These are phyloP conservation scores for Thecamonas trahens DNA, from an alignment of 78 protist genomes.

Conservation along the genomic window DNA sequence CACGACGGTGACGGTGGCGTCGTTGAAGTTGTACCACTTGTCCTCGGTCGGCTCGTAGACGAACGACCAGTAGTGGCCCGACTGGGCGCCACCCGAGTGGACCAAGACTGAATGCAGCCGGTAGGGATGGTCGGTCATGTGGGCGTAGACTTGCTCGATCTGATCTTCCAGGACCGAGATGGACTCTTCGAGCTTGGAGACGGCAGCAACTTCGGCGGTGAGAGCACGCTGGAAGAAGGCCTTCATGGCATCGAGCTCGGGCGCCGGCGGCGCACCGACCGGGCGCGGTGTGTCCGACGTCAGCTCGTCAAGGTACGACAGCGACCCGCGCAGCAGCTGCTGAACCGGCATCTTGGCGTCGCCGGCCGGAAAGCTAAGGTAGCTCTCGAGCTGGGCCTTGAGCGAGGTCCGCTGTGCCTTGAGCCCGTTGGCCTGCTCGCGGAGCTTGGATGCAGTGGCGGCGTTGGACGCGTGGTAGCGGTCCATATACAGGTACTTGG, in stretches of 20 bases:
- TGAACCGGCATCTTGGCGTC: too few relatives aligned
- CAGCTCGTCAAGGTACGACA: too few relatives aligned
- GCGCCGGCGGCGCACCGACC: too few relatives aligned
- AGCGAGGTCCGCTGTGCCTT: too few relatives aligned
- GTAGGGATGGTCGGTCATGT: conserved; percentile 3
- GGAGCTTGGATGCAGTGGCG: too few relatives aligned
- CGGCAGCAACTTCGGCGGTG: not conserved
- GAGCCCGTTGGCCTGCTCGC: too few relatives aligned
- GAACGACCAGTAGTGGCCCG: conserved; percentile 35
- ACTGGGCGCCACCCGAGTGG: conserved; percentile 3
- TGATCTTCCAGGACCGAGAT: not conserved
- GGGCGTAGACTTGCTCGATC: not conserved
- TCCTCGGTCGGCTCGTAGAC: not conserved
- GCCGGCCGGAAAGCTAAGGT: too few relatives aligned
- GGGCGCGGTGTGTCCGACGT: too few relatives aligned
- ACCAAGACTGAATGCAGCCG: conserved; percentile 14
- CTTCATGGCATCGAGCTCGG: not conserved
- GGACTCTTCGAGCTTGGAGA: not conserved
- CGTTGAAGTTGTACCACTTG: conserved; percentile 30
- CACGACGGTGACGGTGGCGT: not conserved
- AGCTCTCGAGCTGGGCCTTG: too few relatives aligned
- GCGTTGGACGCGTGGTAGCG: too few relatives aligned
- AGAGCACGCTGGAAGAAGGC: not conserved
- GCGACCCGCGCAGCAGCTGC: too few relatives aligned
- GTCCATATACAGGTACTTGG: too few relatives aligned